Percentiles rank a stretch among this genome's conserved stretches.
phyloP scores from a whole-genome alignment of 2,329 filamentous ascomycete species.

The Stagonosporopsis vannaccii region DNA sequence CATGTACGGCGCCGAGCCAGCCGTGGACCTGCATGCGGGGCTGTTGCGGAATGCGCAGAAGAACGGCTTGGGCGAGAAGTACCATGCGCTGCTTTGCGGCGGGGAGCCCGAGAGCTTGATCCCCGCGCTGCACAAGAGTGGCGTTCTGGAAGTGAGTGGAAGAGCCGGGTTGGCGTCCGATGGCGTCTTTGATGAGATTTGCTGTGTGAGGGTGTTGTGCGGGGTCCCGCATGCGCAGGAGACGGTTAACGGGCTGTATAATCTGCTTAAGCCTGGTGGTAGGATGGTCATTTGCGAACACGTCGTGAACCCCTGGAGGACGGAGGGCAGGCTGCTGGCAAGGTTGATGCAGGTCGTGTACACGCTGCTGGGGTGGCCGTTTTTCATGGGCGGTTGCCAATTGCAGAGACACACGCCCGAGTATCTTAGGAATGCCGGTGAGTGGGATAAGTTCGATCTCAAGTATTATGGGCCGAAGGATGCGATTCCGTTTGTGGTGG shows the following conservation, averaged over 20 bases:
- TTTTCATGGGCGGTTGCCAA: slow-evolving; percentile 61
- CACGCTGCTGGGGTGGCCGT: slow-evolving; percentile 58
- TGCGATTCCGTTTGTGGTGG: slow-evolving; percentile 47
- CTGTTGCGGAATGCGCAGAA: slow-evolving; percentile 52
- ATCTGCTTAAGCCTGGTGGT: slow-evolving; percentile 62
- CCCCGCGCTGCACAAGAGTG: slow-evolving; percentile 54
- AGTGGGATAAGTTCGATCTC: slow-evolving; percentile 60
- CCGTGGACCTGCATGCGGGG: slow-evolving; percentile 54
- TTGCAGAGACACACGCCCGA: slow-evolving; percentile 58
- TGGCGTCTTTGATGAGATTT: slow-evolving; percentile 62
- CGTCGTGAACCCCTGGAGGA: slow-evolving; percentile 60
- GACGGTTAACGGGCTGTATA: slow-evolving; percentile 58
- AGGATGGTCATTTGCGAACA: slow-evolving; percentile 64
- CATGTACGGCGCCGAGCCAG: slow-evolving; percentile 65
- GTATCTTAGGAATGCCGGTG: slow-evolving; percentile 54
- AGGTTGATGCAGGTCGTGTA: slow-evolving; percentile 57
- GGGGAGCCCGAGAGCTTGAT: slow-evolving; percentile 57
- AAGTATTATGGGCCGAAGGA: slow-evolving; percentile 45
- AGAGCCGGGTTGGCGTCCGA: slow-evolving; percentile 32
- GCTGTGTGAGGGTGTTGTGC: slow-evolving; percentile 63
- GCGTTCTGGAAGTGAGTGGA: slow-evolving; percentile 43
- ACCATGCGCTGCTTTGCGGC: slow-evolving; percentile 58
- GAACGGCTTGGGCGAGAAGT: slow-evolving; percentile 55
- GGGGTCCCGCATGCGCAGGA: slow-evolving; percentile 58
- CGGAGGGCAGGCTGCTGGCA: slow-evolving; percentile 55